Percentiles rank a stretch among this genome's conserved stretches.
These are phyloP conservation scores for Leishmania major DNA, from an alignment of 208 protist species.

Conservation along the genomic window DNA sequence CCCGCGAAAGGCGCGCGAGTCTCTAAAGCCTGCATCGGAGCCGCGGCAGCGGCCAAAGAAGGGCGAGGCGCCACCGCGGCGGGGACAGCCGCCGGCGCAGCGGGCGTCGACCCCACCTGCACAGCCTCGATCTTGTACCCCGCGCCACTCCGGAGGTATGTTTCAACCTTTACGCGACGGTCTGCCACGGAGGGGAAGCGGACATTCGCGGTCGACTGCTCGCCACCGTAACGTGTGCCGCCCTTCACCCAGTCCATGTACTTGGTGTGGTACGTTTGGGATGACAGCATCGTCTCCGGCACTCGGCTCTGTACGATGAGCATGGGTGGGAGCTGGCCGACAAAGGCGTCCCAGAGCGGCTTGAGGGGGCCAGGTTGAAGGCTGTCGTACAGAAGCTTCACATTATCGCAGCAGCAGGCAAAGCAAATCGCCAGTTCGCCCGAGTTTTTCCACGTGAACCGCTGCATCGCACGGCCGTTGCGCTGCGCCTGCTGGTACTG, in stretches of 20 bases:
- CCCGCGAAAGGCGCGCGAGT: constrained; percentile 23
- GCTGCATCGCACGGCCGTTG: constrained; percentile 32
- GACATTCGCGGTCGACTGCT: constrained; percentile 68
- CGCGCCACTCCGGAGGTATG: constrained; percentile 59
- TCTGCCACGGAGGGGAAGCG: constrained; percentile 82
- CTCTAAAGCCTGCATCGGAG: constrained; percentile 16
- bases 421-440: constrained; percentile 85
- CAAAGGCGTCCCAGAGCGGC: constrained; percentile 65
- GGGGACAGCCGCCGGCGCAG: constrained; percentile 3
- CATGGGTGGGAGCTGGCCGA: constrained; percentile 61
- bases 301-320: constrained; percentile 72
- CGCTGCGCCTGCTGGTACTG: constrained; percentile 50
- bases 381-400: constrained; percentile 79
- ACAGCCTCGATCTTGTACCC: constrained; percentile 64
- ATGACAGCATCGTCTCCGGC: constrained; percentile 48
- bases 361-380: constrained; percentile 55
- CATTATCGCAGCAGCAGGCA: constrained; percentile 84
- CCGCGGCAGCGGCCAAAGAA: background rate
- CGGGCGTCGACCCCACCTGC: constrained; percentile 34
- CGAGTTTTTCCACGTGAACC: constrained; percentile 86
- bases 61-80: constrained; percentile 12
- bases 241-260: constrained; percentile 90
- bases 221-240: constrained; percentile 80
- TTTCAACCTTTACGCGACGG: constrained; percentile 76
- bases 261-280: constrained; percentile 82